Evolutionary conservation across 371 early-diverging fungal genomes (phyloP).

Genomic region (Apophysomyces elegans): DNA sequence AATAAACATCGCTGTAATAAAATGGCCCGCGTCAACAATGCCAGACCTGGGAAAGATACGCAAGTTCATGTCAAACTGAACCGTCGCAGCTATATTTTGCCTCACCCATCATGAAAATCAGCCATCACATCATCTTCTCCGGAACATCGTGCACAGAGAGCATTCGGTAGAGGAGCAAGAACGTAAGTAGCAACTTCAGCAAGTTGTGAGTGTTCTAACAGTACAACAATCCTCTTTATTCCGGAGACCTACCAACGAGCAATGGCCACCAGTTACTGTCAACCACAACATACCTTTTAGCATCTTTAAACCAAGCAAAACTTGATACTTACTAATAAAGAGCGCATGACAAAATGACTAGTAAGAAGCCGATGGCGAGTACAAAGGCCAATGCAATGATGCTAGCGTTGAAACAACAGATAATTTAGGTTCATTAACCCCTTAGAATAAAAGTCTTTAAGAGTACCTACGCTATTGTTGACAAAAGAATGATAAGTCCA

Average conservation of each 20-base stretch:
- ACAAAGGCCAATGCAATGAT: constrained; percentile 87
- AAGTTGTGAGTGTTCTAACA: not conserved
- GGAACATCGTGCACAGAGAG: constrained; percentile 76
- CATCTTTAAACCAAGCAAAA: not conserved
- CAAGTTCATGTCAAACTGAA: not conserved
- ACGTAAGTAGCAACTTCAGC: constrained; percentile 77
- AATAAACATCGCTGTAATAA: constrained; percentile 89
- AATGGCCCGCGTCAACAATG: constrained; percentile 87
- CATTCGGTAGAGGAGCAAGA: constrained; percentile 91
- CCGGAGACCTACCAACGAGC: constrained; percentile 64
- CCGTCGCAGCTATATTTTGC: not conserved
- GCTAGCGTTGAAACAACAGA: constrained; percentile 26
- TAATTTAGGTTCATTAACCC: not conserved
- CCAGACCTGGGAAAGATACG: constrained; percentile 45
- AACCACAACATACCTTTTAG: constrained; percentile 6
- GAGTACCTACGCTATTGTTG: constrained; percentile 13
- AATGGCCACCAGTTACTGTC: constrained; percentile 93
- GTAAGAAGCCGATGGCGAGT: constrained; percentile 86
- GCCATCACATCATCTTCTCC: constrained; percentile 78
- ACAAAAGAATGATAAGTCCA: not conserved
- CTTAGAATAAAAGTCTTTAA: not conserved
- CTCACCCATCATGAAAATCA: constrained; percentile 69
- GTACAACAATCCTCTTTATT: not conserved
- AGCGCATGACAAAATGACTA: constrained; percentile 93
- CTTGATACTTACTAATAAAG: constrained; percentile 71